Base-by-base conservation (phyloP, 768 basidiomycete species). In the Lentinula aciculospora region DNA sequence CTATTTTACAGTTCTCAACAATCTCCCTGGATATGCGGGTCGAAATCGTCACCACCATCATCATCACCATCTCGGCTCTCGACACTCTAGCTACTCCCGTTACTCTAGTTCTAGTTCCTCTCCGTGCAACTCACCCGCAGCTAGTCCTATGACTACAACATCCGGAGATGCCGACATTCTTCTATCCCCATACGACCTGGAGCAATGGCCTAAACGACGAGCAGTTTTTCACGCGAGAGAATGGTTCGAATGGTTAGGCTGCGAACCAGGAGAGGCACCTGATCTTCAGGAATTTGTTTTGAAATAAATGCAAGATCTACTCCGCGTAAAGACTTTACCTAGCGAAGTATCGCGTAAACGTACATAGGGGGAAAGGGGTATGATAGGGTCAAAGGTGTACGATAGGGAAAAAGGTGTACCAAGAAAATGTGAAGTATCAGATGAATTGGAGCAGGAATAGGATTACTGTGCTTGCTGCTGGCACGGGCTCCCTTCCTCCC, bases 231-330 rank as follows among this genome's bases (percentile, higher is more conserved):
- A 84, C 59, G 73, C 76, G 3, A 69, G 68, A 17, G 84, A 86
- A 63, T 86, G 84, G 84, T 71, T 88, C 23, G 84, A 86, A 66
- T 84, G 83, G 74, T 67, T 80, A 36, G 84, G 81, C 0, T 87
- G 86, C 61, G 80, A 80, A 60, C 81, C 84, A 60, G 84, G 51
- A 17, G 34, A 54, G 32, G 39, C 49, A 27, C 67, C 61, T 61
- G 62, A 57, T 50, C 63, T 13, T 25, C 59, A 49, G 60, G 59
- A 37, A 62, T 63, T 61, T 64, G 25, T 36, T 27, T 39, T 57
- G 23, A 32, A 32, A 36, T 57, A 25, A 46, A 19, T 44, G 19
- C 8, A 23, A 34, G 32, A 34, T 34, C 32, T 34, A 8, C 32
- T 34, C 32, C 5, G 9, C 6, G 3, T 34, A 34, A 34, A 34